A percentile compares a stretch with the other conserved stretches of the same genome.
phyloP scores from a whole-genome alignment of 345 rosid genomes.

The Euphorbia peplus region DNA sequence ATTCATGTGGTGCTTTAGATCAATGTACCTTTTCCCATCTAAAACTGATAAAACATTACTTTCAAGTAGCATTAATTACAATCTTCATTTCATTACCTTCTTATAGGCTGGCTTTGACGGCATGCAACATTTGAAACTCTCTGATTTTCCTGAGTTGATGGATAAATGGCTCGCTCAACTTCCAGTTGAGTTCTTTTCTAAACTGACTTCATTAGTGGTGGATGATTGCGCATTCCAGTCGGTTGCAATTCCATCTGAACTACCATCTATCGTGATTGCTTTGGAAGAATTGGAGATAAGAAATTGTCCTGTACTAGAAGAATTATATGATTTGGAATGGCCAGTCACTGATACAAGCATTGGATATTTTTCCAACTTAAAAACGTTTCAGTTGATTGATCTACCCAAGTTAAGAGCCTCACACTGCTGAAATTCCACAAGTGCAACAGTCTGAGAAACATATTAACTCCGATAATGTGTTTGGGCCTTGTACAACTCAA shows the following conservation, averaged over 20 bases:
- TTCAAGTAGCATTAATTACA: too few relatives aligned
- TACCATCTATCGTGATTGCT: not conserved
- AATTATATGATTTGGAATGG: not conserved
- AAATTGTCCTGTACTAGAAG: not conserved
- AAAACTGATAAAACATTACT: too few relatives aligned
- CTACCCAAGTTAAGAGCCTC: slow-evolving; percentile 1
- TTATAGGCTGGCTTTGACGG: not conserved
- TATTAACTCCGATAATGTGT: not conserved
- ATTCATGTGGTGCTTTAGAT: too few relatives aligned
- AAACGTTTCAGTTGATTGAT: not conserved
- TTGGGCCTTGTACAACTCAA: slow-evolving; percentile 6
- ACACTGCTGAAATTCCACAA: not conserved
- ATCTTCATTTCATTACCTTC: too few relatives aligned
- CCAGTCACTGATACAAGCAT: not conserved
- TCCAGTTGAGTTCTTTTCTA: not conserved
- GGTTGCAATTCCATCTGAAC: slow-evolving; percentile 1
- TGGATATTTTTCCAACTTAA: not conserved
- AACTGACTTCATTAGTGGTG: not conserved
- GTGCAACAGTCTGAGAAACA: slow-evolving; percentile 2
- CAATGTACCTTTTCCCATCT: too few relatives aligned
- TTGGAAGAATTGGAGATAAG: not conserved
- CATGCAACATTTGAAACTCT: not conserved
- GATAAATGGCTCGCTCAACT: slow-evolving; percentile 1
- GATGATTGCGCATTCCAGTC: not conserved
- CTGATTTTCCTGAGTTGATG: slow-evolving; percentile 2